phyloP scores from a whole-genome alignment of 768 basidiomycete species.

The Serendipita sp. region DNA sequence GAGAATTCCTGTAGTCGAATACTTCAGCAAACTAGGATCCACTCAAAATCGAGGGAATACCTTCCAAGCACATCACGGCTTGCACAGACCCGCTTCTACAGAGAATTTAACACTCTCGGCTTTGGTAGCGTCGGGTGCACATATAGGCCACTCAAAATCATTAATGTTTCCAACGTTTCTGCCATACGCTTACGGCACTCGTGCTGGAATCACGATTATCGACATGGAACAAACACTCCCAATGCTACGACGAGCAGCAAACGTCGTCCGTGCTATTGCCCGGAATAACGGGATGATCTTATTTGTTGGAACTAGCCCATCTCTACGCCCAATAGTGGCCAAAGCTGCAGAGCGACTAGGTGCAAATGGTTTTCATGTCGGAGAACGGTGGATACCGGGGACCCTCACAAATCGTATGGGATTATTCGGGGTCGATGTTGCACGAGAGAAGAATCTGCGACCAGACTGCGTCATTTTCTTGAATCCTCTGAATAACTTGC shows the following conservation, averaged over 20 bases:
- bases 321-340: constrained; percentile 56
- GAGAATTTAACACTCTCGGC: constrained; percentile 68
- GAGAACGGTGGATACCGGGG: constrained; percentile 88
- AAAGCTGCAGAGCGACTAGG: constrained; percentile 70
- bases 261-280: constrained; percentile 69
- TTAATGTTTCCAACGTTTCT: constrained; percentile 81
- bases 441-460: constrained; percentile 36
- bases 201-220: constrained; percentile 81
- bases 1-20: constrained; percentile 31
- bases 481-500: constrained; percentile 72
- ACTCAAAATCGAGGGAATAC: constrained; percentile 48
- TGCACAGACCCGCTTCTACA: constrained; percentile 44
- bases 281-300: constrained; percentile 69
- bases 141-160: constrained; percentile 74
- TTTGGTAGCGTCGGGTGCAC: constrained; percentile 82
- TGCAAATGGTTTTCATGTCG: constrained; percentile 64
- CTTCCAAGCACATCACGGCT: constrained; percentile 55
- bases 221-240: constrained; percentile 90
- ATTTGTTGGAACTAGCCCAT: constrained; percentile 78
- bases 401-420: constrained; percentile 75
- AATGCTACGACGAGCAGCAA: constrained; percentile 77
- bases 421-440: constrained; percentile 46
- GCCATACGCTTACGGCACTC: constrained; percentile 84
- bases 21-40: constrained; percentile 61
- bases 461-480: constrained; percentile 88